A percentile compares a stretch with the other conserved stretches of the same genome.
phyloP scores from a whole-genome alignment of 2,329 filamentous ascomycete genomes.

The Alternaria sp. region DNA sequence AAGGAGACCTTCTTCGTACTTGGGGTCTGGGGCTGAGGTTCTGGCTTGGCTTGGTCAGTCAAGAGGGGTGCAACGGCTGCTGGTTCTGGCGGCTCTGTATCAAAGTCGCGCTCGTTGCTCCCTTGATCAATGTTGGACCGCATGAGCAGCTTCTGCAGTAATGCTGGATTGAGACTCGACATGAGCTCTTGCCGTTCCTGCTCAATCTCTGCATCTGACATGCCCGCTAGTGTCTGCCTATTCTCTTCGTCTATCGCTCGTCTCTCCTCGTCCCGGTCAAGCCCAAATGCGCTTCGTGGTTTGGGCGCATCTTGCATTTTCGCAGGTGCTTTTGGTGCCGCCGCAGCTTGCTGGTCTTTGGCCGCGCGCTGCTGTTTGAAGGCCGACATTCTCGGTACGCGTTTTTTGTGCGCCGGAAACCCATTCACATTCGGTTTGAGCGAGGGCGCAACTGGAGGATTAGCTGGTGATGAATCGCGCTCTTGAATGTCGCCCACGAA shows the following conservation, averaged over 20 bases:
- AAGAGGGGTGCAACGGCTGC: conserved; percentile 1
- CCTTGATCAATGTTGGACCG: conserved; percentile 79
- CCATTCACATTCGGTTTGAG: conserved; percentile 68
- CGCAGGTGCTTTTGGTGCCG: conserved; percentile 15
- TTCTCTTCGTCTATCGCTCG: conserved; percentile 85
- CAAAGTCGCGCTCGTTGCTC: conserved; percentile 53
- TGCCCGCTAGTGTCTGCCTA: conserved; percentile 72
- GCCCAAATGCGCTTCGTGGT: conserved; percentile 21
- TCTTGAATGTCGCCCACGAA: conserved; percentile 83
- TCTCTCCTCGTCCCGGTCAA: conserved; percentile 65
- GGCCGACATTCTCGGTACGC: conserved; percentile 71
- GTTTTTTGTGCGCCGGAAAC: conserved; percentile 89
- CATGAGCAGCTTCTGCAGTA: conserved; percentile 79
- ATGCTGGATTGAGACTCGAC: conserved; percentile 74
- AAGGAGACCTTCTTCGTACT: conserved; percentile 50
- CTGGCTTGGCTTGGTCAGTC: conserved; percentile 23
- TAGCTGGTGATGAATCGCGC: conserved; percentile 68
- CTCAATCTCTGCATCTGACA: conserved; percentile 85
- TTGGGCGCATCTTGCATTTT: conserved; percentile 25
- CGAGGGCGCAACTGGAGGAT: conserved; percentile 70
- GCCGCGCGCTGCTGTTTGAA: conserved; percentile 76
- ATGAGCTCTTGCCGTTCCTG: conserved; percentile 83
- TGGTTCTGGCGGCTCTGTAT: conserved; percentile 16
- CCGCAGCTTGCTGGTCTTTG: conserved; percentile 34
- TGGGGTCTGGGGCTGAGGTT: conserved; percentile 17